phyloP scores from a whole-genome alignment of 306 rosid species.

The Macrotyloma uniflorum region DNA sequence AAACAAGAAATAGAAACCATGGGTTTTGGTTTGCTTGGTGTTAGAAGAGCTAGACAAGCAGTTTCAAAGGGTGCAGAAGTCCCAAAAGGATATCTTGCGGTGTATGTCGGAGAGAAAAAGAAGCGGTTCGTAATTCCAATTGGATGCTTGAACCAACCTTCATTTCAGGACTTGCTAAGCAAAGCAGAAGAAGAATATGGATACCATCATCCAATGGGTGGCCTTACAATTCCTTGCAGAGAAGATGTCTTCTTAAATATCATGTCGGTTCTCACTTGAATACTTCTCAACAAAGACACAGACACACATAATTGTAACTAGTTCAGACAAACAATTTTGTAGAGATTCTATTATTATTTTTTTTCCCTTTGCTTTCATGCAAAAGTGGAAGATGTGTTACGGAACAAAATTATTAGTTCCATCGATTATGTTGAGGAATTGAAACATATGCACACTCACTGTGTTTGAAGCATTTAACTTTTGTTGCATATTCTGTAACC shows the following conservation, averaged over 20 bases:
- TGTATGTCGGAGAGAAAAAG: constrained; percentile 44
- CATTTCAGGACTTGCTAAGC: constrained; percentile 37
- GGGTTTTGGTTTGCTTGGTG: constrained; percentile 30
- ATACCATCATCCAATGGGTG: constrained; percentile 16
- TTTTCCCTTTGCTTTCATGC: constrained; percentile 12
- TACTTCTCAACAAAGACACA: background rate
- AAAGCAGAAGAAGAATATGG: constrained; percentile 15
- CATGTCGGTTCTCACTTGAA: background rate
- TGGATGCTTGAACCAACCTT: constrained; percentile 35
- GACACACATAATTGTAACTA: background rate
- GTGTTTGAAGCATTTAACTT: background rate
- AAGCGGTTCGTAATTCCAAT: constrained; percentile 28
- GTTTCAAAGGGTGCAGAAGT: constrained; percentile 3
- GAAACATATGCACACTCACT: background rate
- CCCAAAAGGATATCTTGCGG: constrained; percentile 40
- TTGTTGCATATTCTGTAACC: background rate
- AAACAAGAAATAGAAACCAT: constrained; percentile 12
- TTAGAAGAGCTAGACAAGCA: constrained; percentile 27
- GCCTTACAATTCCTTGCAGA: constrained; percentile 18
- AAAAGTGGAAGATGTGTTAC: background rate
- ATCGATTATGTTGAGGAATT: background rate
- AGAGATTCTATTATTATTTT: background rate
- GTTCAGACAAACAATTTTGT: constrained; percentile 6
- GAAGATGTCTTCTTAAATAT: constrained; percentile 6
- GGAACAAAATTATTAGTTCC: background rate